Base-by-base conservation (phyloP, 1,139 yeast species). In the Suhomyces kunorum region DNA sequence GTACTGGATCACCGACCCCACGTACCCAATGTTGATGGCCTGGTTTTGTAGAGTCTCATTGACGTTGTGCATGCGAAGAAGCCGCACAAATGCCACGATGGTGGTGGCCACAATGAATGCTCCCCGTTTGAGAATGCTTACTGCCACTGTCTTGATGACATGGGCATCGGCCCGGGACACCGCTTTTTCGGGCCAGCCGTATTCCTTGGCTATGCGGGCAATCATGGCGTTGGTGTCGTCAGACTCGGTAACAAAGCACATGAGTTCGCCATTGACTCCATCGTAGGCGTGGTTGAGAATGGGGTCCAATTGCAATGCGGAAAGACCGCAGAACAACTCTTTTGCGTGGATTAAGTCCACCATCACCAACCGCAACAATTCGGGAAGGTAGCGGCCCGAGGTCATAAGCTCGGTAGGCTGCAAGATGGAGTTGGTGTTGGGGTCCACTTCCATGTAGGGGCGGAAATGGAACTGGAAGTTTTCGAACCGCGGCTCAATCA, bases 361-460 rank as follows among this genome's bases (percentile, higher is more conserved):
- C 29, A 76, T 40, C 3, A 67, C 67, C 40, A 74, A 58, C 34
- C 83, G 60, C 5, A 74, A 59, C 42, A 78, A 55, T 51, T 79
- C 84, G 8, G 80, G 78, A 38, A 79, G 62, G 55, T 79, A 79
- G 48, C 83, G 61, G 1, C 83, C 84, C 35, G 79, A 66, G 27
- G 80, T 69, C 65, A 77, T 61, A 43, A 74, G 60, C 53, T 79
- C 84, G 32, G 71, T 58, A 1, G 84, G 84, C 53, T 79, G 83
- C 51, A 75, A 73, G 28, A 76, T 61, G 8, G 58, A 55, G 14
- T 57, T 45, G n/a, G 58, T 51, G 4, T 30, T 29, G 4, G 65
- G 64, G 42, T 68, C 75, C 6, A 55, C 46, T 6, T 51, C 45
- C 69, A 68, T 61, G 53, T 59, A 71, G 15, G 72, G 59, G 42